These are phyloP conservation scores for Globisporangium radiosum DNA, from an alignment of 352 stramenopile genomes.

Conservation along the genomic window DNA sequence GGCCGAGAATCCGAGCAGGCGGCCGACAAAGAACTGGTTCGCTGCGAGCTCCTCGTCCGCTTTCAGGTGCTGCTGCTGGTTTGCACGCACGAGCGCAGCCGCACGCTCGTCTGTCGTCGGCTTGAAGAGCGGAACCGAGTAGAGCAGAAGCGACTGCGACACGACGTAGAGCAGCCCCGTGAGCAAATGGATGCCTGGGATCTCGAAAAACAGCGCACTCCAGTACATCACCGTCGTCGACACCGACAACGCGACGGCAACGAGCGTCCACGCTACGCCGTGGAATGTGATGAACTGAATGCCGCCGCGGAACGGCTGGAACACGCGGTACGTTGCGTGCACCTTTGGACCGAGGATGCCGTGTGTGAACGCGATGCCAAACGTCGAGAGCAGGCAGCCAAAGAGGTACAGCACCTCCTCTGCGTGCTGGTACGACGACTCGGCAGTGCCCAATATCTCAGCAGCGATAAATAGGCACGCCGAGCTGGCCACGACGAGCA, in stretches of 20 bases:
- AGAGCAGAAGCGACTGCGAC: slow-evolving; percentile 29
- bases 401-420: slow-evolving; percentile 47
- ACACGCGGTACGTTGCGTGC: slow-evolving; percentile 27
- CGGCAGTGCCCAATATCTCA: slow-evolving; percentile 20
- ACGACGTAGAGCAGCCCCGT: slow-evolving; percentile 37
- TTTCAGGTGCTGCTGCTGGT: slow-evolving; percentile 6
- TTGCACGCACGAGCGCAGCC: background rate
- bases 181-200: slow-evolving; percentile 33
- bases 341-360: slow-evolving; percentile 28
- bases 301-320: slow-evolving; percentile 44
- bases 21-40: slow-evolving; percentile 32
- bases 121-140: slow-evolving; percentile 35
- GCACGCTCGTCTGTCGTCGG: background rate
- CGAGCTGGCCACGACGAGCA: slow-evolving; percentile 22
- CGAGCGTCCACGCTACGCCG: slow-evolving; percentile 45
- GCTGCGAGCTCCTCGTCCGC: slow-evolving; percentile 13
- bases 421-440: slow-evolving; percentile 19
- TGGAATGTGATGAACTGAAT: slow-evolving; percentile 45
- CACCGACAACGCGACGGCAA: slow-evolving; percentile 28
- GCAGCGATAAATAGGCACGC: slow-evolving; percentile 26
- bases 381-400: slow-evolving; percentile 28
- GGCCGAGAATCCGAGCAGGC: slow-evolving; percentile 29
- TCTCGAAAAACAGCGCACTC: slow-evolving; percentile 34
- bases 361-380: slow-evolving; percentile 31
- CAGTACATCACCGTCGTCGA: slow-evolving; percentile 41